Evolutionary conservation across 768 basidiomycete species (phyloP).

Genomic region (Chalciporus pseudorubinellus): DNA sequence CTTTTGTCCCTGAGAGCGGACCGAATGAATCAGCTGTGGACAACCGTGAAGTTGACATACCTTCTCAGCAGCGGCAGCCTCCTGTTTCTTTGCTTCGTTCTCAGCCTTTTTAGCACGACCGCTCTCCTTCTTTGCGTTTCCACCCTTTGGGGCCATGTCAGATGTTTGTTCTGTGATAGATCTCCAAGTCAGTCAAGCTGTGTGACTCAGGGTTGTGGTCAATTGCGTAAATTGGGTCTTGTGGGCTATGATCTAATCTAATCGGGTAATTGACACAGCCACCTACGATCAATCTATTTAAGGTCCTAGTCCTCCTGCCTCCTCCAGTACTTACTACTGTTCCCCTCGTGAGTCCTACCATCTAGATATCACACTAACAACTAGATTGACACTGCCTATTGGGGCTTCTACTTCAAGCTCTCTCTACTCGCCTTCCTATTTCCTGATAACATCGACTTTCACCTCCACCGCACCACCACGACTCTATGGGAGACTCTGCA

Average conservation of each 20-base stretch:
- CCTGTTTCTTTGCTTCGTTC: conserved; percentile 81
- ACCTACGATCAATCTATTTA: conserved; percentile 11
- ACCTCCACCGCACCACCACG: conserved; percentile 4
- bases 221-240: background rate
- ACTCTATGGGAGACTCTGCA: conserved; percentile 27
- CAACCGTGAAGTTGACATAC: conserved; percentile 33
- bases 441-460: background rate
- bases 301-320: conserved; percentile 1
- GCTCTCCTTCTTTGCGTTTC: conserved; percentile 89
- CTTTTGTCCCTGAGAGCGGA: conserved; percentile 55
- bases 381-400: background rate
- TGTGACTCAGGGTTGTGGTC: conserved; percentile 1
- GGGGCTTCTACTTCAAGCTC: too few species aligned
- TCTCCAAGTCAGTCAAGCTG: conserved; percentile 5
- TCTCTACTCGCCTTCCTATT: background rate
- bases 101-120: conserved; percentile 91
- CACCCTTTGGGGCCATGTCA: conserved; percentile 81
- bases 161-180: background rate
- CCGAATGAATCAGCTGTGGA: conserved; percentile 3
- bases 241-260: conserved; percentile 23
- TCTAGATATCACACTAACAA: background rate
- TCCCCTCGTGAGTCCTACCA: background rate
- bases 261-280: conserved; percentile 25
- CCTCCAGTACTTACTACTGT: conserved; percentile 1
- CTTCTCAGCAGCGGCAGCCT: conserved; percentile 56